Evolutionary conservation across 2,329 filamentous ascomycete species (phyloP).

Genomic region (Cadophora sp.): DNA sequence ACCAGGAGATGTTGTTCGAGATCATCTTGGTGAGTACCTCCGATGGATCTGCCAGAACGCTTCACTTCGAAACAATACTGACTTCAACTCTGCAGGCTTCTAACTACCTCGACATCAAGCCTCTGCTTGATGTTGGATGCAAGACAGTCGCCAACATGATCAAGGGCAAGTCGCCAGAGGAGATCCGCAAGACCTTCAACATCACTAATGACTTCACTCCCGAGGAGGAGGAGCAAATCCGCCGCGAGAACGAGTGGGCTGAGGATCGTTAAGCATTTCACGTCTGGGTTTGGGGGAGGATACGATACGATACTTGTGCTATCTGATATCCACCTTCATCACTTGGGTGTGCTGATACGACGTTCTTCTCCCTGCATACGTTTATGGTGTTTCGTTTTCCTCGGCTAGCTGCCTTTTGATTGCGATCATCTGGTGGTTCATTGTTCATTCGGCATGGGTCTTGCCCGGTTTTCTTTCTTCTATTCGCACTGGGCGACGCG

Average conservation of each 20-base stretch:
- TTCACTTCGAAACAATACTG: conserved; percentile 17
- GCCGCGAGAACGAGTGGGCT: conserved; percentile 89
- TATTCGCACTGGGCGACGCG: conserved; percentile 5
- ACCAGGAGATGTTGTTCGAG: conserved; percentile 99
- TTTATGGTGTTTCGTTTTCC: conserved; percentile 13
- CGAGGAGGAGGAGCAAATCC: conserved; percentile 98
- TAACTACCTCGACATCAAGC: conserved; percentile 99
- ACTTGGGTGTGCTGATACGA: background rate
- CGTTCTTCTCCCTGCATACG: conserved; percentile 12
- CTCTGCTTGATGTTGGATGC: conserved; percentile 95
- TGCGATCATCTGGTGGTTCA: conserved; percentile 4
- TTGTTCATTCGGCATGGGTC: conserved; percentile 11
- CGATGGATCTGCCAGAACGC: background rate
- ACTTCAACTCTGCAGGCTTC: conserved; percentile 67
- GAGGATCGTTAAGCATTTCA: conserved; percentile 70
- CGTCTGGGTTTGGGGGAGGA: conserved; percentile 1
- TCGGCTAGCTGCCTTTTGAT: conserved; percentile 11
- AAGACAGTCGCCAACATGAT: conserved; percentile 99
- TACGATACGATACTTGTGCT: background rate
- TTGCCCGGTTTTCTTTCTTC: conserved; percentile 20
- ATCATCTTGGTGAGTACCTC: conserved; percentile 84
- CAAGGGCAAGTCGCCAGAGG: conserved; percentile 99
- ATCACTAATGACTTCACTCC: conserved; percentile 99
- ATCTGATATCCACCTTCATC: background rate
- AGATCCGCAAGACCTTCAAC: conserved; percentile 99